phyloP scores from a whole-genome alignment of 129 eudicot species.

The Tagetes patula region DNA sequence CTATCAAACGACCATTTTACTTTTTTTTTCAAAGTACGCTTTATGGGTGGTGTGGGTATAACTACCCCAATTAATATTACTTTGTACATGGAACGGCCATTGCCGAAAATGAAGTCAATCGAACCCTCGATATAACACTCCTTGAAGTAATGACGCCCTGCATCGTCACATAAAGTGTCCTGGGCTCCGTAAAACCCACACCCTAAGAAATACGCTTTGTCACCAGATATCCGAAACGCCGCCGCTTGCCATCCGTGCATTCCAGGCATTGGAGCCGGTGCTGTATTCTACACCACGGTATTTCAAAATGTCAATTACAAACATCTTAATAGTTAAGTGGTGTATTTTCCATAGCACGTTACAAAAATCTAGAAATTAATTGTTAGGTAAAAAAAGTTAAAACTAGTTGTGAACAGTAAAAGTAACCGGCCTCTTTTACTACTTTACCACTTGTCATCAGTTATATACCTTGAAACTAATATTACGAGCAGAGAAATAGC shows the following conservation, averaged over 20 bases:
- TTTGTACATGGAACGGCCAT: slow-evolving; percentile 95
- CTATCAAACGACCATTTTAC: too few relatives aligned
- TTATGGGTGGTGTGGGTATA: too few relatives aligned
- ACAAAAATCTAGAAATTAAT: too few relatives aligned
- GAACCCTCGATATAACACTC: slow-evolving; percentile 97
- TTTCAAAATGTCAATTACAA: not conserved
- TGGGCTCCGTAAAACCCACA: slow-evolving; percentile 95
- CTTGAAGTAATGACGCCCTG: slow-evolving; percentile 92
- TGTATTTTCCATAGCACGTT: too few relatives aligned
- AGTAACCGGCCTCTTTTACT: too few relatives aligned
- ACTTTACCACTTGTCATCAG: not conserved
- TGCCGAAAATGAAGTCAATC: slow-evolving; percentile 95
- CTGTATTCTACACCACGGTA: slow-evolving; percentile 60
- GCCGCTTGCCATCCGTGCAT: slow-evolving; percentile 96
- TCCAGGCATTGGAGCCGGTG: slow-evolving; percentile 93
- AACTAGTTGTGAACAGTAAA: too few relatives aligned
- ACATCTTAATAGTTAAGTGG: too few relatives aligned
- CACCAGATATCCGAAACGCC: slow-evolving; percentile 89
- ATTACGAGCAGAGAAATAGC: slow-evolving; percentile 83
- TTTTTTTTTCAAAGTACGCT: too few relatives aligned
- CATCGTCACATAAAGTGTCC: slow-evolving; percentile 95
- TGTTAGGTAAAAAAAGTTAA: too few relatives aligned
- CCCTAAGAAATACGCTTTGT: slow-evolving; percentile 80
- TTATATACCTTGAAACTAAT: slow-evolving; percentile 82
- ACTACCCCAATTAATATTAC: slow-evolving; percentile 30